These are phyloP conservation scores for Flaveria trinervia DNA, from an alignment of 129 eudicot genomes.

Conservation along the genomic window DNA sequence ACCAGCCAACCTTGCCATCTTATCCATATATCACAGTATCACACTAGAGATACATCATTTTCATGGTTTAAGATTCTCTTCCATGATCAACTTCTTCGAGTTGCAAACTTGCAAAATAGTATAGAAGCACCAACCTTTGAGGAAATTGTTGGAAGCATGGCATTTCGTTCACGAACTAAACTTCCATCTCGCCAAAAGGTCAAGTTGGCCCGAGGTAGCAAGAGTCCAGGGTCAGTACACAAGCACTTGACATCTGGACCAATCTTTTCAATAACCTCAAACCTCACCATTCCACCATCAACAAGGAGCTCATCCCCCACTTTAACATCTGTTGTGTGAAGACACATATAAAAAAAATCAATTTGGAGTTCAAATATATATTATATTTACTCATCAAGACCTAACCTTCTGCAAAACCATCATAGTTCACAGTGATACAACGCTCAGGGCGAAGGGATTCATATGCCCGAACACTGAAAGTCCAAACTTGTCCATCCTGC, in stretches of 20 bases:
- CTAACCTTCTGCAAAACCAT: slow-evolving; percentile 92
- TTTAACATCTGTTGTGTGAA: slow-evolving; percentile 61
- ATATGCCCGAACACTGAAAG: slow-evolving; percentile 83
- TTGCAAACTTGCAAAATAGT: not conserved
- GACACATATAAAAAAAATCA: not conserved
- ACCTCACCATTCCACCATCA: slow-evolving; percentile 99
- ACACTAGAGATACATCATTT: not conserved
- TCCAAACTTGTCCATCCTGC: slow-evolving; percentile 96
- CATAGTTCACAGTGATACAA: slow-evolving; percentile 81
- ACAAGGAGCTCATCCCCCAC: slow-evolving; percentile 96
- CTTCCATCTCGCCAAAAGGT: slow-evolving; percentile 92
- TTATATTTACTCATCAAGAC: not conserved
- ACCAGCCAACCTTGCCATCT: too few relatives aligned
- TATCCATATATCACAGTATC: not conserved
- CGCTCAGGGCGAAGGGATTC: slow-evolving; percentile 72
- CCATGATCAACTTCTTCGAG: not conserved
- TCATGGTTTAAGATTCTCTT: not conserved
- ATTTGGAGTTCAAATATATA: not conserved
- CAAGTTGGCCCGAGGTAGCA: slow-evolving; percentile 90
- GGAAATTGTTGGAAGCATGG: slow-evolving; percentile 92
- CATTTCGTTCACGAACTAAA: slow-evolving; percentile 82
- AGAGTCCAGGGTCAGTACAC: slow-evolving; percentile 94
- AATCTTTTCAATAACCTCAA: slow-evolving; percentile 91
- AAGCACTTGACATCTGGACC: slow-evolving; percentile 97
- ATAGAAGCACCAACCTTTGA: slow-evolving; percentile 63